These are phyloP conservation scores for Pseudopithomyces chartarum DNA, from an alignment of 2,329 filamentous ascomycete genomes.

Conservation along the genomic window DNA sequence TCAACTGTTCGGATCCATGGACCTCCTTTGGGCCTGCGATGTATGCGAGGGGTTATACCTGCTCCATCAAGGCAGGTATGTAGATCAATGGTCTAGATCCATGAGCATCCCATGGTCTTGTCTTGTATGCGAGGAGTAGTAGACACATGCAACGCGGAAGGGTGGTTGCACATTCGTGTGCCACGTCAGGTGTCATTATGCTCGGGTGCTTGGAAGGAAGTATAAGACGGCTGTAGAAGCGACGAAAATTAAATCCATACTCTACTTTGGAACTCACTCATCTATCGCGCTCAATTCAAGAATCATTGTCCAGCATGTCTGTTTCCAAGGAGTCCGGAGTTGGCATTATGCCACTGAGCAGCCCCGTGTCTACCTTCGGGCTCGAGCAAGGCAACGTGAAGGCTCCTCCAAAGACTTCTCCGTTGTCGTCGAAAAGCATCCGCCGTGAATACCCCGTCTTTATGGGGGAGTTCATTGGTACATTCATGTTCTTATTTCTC, in stretches of 20 bases:
- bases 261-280: too few species aligned
- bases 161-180: conserved; percentile 2
- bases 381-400: too few species aligned
- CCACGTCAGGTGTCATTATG: not conserved
- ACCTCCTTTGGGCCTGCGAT: not conserved
- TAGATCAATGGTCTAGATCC: not conserved
- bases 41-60: not conserved
- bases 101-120: not conserved
- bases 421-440: not conserved
- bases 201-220: too few species aligned
- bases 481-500: conserved; percentile 3
- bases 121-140: not conserved
- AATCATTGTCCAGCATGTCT: too few species aligned
- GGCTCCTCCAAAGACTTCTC: not conserved
- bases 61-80: too few species aligned
- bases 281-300: too few species aligned
- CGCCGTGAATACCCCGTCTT: conserved; percentile 6
- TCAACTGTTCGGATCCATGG: not conserved
- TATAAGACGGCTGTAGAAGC: too few species aligned
- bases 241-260: too few species aligned
- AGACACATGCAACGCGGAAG: not conserved
- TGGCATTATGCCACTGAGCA: not conserved
- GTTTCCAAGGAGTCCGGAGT: too few species aligned
- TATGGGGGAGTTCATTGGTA: conserved; percentile 4
- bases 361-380: too few species aligned